Base-by-base conservation (phyloP, 2,329 filamentous ascomycete species). In the Colletotrichum falcatum region DNA sequence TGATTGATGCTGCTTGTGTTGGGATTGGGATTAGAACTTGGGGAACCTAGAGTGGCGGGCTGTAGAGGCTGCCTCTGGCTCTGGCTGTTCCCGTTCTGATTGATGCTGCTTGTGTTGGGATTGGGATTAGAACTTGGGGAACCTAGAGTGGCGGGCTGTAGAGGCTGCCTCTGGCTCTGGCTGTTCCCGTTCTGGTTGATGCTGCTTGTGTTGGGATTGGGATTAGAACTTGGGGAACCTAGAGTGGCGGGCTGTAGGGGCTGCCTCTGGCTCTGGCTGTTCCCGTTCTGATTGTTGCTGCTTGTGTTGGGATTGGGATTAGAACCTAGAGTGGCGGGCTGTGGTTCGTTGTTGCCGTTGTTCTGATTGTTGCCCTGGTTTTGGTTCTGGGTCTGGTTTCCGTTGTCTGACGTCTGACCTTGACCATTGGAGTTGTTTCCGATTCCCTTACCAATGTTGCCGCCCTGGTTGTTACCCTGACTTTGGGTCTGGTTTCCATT, bases 191-290 rank as follows among this genome's bases (percentile, higher is more conserved):
- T 61, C 30, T n/a, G 28, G 6, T 61, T 53, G n/a, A n/a, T n/a
- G n/a, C n/a, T n/a, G 37, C 30, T 61, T 8, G 39, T 54, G 8
- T 23, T 51, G 6, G 26, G 16, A 5, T 61, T 64, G 51, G 30
- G 7, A 18, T 64, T 68, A 33, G 39, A 18, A 9, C 54, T 53
- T 46, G 68, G 23, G 12, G 37, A 49, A 4, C 59, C 59, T 30
- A 67, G 54, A 12, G 44, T 59, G 26, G 60, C 54, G 23, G 44
- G 46, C 20, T 71, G 65, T 3, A 28, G n/a, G n/a, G n/a, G n/a
- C 26, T 51, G 48, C 3, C 9, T 42, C 16, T 42, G 37, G 39
- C 8, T 9, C 49, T 53, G 49, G 8, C 4, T 44, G 18, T 44
- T 54, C 26, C 39, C 46, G 1, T 20, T 61, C n/a, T 61, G 39